Base-by-base conservation (phyloP, 2,329 filamentous ascomycete species). In the Hypoxylon sp. region DNA sequence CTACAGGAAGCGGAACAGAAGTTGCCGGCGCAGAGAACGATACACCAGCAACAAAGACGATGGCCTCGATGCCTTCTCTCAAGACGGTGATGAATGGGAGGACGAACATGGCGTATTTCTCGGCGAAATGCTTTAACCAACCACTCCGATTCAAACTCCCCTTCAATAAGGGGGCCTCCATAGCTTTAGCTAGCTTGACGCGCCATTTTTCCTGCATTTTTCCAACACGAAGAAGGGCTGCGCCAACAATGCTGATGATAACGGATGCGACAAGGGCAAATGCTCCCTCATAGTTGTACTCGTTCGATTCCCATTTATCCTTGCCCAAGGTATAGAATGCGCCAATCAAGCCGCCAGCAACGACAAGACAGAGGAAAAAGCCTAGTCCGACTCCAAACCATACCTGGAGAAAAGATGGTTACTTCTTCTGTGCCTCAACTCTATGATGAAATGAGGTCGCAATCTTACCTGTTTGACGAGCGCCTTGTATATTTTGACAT, bases 191-290 rank as follows among this genome's bases (percentile, higher is more conserved):
- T 24, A 97, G 88, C 87, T 96, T 96, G 74, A 91, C 82, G n/a
- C 89, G 88, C 94, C 93, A 97, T 80, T 96, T 96, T 68, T 92
- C 90, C 78, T 94, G 92, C 79, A 96, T 87, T 80, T 95, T 96
- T 68, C 89, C 91, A 61, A 97, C 87, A 27, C 93, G 90, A 6
- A 97, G 87, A 31, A 97, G 87, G 3, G 92, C 93, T 32, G 89
- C 91, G 29, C 93, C 93, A 83, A 97, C 91, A 68, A 93, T 73
- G 37, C 92, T 92, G 80, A 97, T 96, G 81, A 97, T 93, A 72
- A 96, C 72, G 17, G 89, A 85, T 2, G 93, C 93, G 55, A 96
- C 78, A 44, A 97, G 83, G 17, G 86, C 88, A 75, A 97, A 96
- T 52, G 90, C 87, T 61, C 92, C 93, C 77, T 97, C 93, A 85